Base-by-base conservation (phyloP, 2,329 filamentous ascomycete species). In the Arthroderma uncinatum region DNA sequence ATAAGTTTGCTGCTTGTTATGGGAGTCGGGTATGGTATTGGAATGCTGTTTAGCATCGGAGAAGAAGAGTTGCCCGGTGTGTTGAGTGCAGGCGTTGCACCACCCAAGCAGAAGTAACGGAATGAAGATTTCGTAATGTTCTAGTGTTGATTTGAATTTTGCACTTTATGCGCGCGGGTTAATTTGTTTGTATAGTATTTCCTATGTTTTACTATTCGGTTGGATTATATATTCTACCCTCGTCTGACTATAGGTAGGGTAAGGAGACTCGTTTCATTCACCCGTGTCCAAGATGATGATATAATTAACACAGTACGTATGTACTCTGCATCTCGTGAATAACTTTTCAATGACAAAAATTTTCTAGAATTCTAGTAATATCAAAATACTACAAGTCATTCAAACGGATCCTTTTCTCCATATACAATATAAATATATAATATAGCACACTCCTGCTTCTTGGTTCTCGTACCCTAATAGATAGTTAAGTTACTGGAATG, bases 11-110 rank as follows among this genome's bases (percentile, higher is more conserved):
- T 83, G 37, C 76, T 94, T 61, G 73, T 93, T 1, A 79, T 82
- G 50, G 73, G 87, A 37, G 74, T 94, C 28, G 78, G 78, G 37
- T 84, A 86, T 68, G 83, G 82, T 9, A 84, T 97, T 64, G 83
- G 85, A 4, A 76, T 95, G 78, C 72, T 98, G 56, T 93, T 86
- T 72, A 84, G 77, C 61, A 87, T 97, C 66, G 93, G 92, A 34
- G 82, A 87, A 70, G 84, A 95, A 76, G 86, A 90, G 73, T 77
- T 97, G 62, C 93, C 93, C 0, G 90, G 90, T 64, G 92, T 98
- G 7, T 91, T 98, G 71, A 89, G 90, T n/a, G 93, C 93, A 52
- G 93, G 93, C 62, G 92, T 98, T 37, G 87, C 86, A 62, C 82
- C 83, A 58, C 79, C 84, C 34, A 89, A 69, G 58, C 74, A 76